A percentile compares a stretch with the other conserved stretches of the same genome.
phyloP scores from a whole-genome alignment of 139 green algal species.

The Mychonastes homosphaera region DNA sequence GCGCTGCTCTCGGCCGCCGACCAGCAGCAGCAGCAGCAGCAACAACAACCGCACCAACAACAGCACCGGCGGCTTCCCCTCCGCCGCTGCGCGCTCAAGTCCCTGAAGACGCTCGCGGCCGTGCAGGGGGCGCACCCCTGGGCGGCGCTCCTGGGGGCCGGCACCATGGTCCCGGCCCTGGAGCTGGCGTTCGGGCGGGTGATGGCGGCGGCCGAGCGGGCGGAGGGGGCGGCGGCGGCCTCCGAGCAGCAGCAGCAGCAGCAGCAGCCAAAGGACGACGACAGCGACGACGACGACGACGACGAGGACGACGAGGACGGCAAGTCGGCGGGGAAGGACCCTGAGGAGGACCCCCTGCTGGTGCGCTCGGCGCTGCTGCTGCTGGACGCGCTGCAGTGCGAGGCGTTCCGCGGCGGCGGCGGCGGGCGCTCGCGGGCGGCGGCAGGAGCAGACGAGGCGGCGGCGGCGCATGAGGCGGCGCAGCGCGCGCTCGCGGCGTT shows the following conservation, averaged over 20 bases:
- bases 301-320: too few relatives aligned
- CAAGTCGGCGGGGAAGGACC: too few relatives aligned
- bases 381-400: conserved; percentile 15
- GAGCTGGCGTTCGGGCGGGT: conserved; percentile 49
- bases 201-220: not conserved
- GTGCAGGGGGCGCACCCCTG: conserved; percentile 67
- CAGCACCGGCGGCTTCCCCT: not conserved
- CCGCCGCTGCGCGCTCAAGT: conserved; percentile 50
- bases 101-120: conserved; percentile 61
- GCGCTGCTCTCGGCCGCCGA: conserved; percentile 24
- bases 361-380: conserved; percentile 10
- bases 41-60: too few relatives aligned
- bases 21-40: conserved; percentile 8
- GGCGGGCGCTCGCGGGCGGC: not conserved
- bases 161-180: conserved; percentile 46
- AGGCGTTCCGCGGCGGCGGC: conserved; percentile 14
- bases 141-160: conserved; percentile 30
- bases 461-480: conserved; percentile 10
- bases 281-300: too few relatives aligned
- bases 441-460: not conserved
- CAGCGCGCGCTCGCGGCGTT: conserved; percentile 5
- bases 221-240: not conserved
- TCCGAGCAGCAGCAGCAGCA: too few relatives aligned
- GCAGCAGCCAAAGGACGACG: conserved; percentile 8
- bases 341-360: conserved; percentile 13